Evolutionary conservation across 305 asterid genomes (phyloP).

Genomic region (Euphrasia arctica): DNA sequence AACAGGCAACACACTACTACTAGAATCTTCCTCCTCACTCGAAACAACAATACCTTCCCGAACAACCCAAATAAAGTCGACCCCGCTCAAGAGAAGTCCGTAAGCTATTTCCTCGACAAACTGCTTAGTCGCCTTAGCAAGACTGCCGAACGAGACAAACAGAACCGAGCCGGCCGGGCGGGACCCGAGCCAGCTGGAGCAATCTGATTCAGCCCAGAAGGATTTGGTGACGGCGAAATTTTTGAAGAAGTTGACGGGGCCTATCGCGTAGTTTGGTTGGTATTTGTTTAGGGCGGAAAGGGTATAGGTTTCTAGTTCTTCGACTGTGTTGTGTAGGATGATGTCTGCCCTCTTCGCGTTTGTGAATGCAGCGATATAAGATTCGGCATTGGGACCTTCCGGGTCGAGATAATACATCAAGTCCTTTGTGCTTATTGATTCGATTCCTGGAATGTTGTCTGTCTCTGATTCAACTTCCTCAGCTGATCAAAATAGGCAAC

Average conservation of each 20-base stretch:
- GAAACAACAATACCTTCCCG: too few species aligned
- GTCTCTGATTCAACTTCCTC: slow-evolving; percentile 29
- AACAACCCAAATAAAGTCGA: too few species aligned
- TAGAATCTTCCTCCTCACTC: too few species aligned
- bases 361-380: slow-evolving; percentile 26
- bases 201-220: too few species aligned
- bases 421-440: slow-evolving; percentile 46
- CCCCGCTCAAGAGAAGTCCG: too few species aligned
- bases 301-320: slow-evolving; percentile 45
- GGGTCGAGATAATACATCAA: slow-evolving; percentile 37
- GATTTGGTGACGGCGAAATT: slow-evolving; percentile 24
- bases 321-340: slow-evolving; percentile 49
- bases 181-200: too few species aligned
- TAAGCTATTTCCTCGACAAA: too few species aligned
- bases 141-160: too few species aligned
- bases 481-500: slow-evolving; percentile 21
- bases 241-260: slow-evolving; percentile 43
- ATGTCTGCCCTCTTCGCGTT: slow-evolving; percentile 47
- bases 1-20: too few species aligned
- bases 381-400: slow-evolving; percentile 22
- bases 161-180: too few species aligned
- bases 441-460: slow-evolving; percentile 50
- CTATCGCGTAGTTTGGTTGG: slow-evolving; percentile 49
- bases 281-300: slow-evolving; percentile 37
- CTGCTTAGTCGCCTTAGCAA: too few species aligned